Percentiles rank a stretch among this genome's conserved stretches.
These are phyloP conservation scores for Fusarium acutatum DNA, from an alignment of 2,329 filamentous ascomycete genomes.

Conservation along the genomic window DNA sequence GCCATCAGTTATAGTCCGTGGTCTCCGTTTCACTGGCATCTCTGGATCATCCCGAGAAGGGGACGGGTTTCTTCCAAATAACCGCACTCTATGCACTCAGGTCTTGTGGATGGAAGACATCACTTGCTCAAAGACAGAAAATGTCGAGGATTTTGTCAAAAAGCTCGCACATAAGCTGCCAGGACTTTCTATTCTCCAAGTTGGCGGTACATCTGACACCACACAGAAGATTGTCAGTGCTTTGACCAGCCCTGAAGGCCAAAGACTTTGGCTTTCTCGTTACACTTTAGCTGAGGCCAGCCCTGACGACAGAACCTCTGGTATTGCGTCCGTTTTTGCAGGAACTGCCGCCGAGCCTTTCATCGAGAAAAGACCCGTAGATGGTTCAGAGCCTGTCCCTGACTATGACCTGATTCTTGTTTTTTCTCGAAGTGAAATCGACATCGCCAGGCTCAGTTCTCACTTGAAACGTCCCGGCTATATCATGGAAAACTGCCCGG, in stretches of 20 bases:
- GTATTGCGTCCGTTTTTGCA: slow-evolving; percentile 12
- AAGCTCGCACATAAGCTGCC: slow-evolving; percentile 52
- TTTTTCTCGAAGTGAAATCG: slow-evolving; percentile 18
- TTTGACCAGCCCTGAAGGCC: slow-evolving; percentile 35
- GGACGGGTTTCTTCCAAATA: slow-evolving; percentile 55
- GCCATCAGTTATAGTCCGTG: slow-evolving; percentile 54
- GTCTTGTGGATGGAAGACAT: slow-evolving; percentile 57
- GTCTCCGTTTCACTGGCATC: slow-evolving; percentile 54
- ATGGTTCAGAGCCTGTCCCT: slow-evolving; percentile 34
- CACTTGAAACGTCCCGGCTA: slow-evolving; percentile 44
- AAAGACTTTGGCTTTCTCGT: slow-evolving; percentile 47
- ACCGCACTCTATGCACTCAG: slow-evolving; percentile 59
- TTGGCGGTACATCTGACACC: slow-evolving; percentile 43
- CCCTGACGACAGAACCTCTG: neutral
- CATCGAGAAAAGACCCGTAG: slow-evolving; percentile 41
- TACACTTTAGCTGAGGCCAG: slow-evolving; percentile 43
- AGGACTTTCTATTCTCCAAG: slow-evolving; percentile 50
- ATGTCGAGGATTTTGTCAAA: slow-evolving; percentile 42
- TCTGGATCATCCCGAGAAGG: slow-evolving; percentile 36
- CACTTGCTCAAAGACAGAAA: slow-evolving; percentile 31
- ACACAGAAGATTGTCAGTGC: slow-evolving; percentile 39
- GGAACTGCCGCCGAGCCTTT: slow-evolving; percentile 32
- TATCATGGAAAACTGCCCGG: slow-evolving; percentile 31
- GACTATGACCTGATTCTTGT: slow-evolving; percentile 48
- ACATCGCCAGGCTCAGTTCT: slow-evolving; percentile 25